Percentiles rank a stretch among this genome's conserved stretches.
Conservation (phyloP, 108 stramenopile genomes). For the Fragilariopsis cylindrus region DNA sequence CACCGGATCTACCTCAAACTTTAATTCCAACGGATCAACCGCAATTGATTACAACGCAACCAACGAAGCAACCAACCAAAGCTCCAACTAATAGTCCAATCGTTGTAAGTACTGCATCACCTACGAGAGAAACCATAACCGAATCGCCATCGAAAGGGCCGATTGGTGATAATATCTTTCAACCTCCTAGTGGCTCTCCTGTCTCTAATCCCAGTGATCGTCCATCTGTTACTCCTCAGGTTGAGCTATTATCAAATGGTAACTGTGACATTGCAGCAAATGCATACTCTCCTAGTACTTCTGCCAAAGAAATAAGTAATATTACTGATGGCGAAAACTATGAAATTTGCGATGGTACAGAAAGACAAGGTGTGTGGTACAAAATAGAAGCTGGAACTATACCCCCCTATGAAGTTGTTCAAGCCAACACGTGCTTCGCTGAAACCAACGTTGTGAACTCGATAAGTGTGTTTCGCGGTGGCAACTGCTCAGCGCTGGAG, state of each 20-base stretch:
- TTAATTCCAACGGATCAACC: too few relatives aligned
- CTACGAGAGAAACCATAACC: too few relatives aligned
- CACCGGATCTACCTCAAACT: too few relatives aligned
- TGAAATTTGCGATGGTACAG: neutral
- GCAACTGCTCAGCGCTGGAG: neutral
- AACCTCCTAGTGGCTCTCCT: too few relatives aligned
- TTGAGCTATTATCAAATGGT: neutral
- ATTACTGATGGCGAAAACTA: neutral
- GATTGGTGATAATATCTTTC: too few relatives aligned
- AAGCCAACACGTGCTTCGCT: slow-evolving; percentile 8
- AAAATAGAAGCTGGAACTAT: neutral
- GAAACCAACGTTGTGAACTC: slow-evolving; percentile 2
- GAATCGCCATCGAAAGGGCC: too few relatives aligned
- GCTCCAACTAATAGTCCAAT: neutral
- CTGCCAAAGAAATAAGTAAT: neutral
- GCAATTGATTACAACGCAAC: too few relatives aligned
- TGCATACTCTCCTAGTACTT: neutral
- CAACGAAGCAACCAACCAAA: neutral
- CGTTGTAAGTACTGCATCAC: neutral
- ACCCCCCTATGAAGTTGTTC: neutral
- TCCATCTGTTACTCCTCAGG: too few relatives aligned
- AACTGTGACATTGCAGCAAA: neutral
- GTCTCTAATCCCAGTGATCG: too few relatives aligned
- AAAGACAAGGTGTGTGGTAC: neutral
- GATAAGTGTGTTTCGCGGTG: neutral